phyloP scores from a whole-genome alignment of 2,329 filamentous ascomycete genomes.

The Aureobasidium musti region DNA sequence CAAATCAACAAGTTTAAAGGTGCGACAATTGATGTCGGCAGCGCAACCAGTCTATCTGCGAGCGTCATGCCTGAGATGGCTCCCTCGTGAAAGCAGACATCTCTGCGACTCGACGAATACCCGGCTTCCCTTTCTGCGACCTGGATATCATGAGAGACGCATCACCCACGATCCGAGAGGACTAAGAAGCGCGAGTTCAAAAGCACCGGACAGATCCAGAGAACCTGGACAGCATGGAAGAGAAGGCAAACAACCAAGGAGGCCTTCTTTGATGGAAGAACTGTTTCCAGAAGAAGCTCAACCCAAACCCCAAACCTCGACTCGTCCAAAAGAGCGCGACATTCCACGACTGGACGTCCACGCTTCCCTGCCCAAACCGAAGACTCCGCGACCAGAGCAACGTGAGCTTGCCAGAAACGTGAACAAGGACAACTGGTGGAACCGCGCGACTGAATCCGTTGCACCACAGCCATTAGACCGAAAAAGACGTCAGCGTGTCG shows the following conservation, averaged over 20 bases:
- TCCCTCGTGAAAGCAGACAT: conserved; percentile 20
- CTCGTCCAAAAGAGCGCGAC: conserved; percentile 37
- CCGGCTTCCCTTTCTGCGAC: conserved; percentile 2
- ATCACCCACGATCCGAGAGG: background rate
- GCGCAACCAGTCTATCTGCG: conserved; percentile 25
- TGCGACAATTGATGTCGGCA: conserved; percentile 25
- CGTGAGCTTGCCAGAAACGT: background rate
- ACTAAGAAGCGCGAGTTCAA: background rate
- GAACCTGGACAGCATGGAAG: background rate
- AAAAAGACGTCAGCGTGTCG: conserved; percentile 10
- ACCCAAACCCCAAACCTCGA: conserved; percentile 30
- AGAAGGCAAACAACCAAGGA: conserved; percentile 22
- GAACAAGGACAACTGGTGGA: conserved; percentile 11
- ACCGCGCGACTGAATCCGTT: background rate
- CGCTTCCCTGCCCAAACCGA: background rate
- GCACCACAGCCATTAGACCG: background rate
- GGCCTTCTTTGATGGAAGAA: conserved; percentile 50
- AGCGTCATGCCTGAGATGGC: conserved; percentile 28
- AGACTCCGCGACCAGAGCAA: background rate
- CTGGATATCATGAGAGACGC: background rate
- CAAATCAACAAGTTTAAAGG: background rate
- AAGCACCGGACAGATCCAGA: background rate
- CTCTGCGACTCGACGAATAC: background rate
- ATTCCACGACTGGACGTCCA: conserved; percentile 38
- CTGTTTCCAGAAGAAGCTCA: conserved; percentile 58